Evolutionary conservation across 768 basidiomycete species (phyloP).

Genomic region (Tephrocybe sp.): DNA sequence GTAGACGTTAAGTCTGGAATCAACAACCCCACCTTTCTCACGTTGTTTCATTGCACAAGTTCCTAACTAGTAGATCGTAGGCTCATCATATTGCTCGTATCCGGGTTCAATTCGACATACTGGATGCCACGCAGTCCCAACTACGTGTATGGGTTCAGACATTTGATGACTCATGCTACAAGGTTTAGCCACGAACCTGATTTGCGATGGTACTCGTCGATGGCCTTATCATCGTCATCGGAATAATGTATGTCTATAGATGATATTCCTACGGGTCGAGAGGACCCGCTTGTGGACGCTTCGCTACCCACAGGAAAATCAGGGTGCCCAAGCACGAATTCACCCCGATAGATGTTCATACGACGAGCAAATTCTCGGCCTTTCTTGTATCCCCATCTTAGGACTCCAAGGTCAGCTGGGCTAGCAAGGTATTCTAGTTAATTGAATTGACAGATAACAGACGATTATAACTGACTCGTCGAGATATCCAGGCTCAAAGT

Average conservation of each 20-base stretch:
- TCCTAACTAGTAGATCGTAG: slow-evolving; percentile 52
- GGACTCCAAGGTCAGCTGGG: slow-evolving; percentile 41
- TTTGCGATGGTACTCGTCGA: slow-evolving; percentile 38
- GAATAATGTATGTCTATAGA: slow-evolving; percentile 41
- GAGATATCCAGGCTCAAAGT: slow-evolving; percentile 48
- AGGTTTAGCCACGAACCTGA: slow-evolving; percentile 29
- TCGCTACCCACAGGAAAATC: slow-evolving; percentile 33
- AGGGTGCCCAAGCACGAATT: slow-evolving; percentile 34
- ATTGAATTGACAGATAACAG: neutral
- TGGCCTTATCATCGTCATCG: slow-evolving; percentile 39
- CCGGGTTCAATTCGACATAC: no score
- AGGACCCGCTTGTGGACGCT: slow-evolving; percentile 23
- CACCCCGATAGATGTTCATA: slow-evolving; percentile 45
- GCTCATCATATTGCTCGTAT: no score
- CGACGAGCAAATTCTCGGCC: slow-evolving; percentile 54
- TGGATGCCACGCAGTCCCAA: slow-evolving; percentile 47
- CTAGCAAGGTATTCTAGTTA: slow-evolving; percentile 22
- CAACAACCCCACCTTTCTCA: slow-evolving; percentile 61
- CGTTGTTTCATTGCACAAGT: slow-evolving; percentile 71
- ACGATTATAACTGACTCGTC: slow-evolving; percentile 37
- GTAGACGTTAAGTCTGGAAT: slow-evolving; percentile 62
- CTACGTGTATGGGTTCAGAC: slow-evolving; percentile 17
- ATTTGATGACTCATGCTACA: neutral
- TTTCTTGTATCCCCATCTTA: slow-evolving; percentile 57
- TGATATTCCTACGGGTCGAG: slow-evolving; percentile 31